Base-by-base conservation (phyloP, 805 yeast species). In the Brettanomyces naardenensis region DNA sequence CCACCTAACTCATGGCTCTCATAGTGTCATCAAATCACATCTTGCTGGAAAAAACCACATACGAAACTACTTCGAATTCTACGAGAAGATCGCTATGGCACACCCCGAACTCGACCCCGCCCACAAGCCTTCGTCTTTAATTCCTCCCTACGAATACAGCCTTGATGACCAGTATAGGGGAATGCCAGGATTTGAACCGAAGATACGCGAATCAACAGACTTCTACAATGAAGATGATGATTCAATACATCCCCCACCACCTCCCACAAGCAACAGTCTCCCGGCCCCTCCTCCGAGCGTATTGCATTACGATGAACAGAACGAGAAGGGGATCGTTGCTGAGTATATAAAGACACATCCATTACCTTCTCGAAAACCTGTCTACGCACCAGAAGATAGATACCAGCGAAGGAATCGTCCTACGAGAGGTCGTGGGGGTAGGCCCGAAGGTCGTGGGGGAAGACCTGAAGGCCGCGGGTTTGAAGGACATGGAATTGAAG, bases 1-100 rank as follows among this genome's bases (percentile, higher is more conserved):
- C 15, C 80, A 81, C 49, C 63, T 88, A 41, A 87, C 95, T 1
- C 95, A 87, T 55, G 95, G 86, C 58, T 81, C 92, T n/a, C 65
- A 76, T 49, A 81, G 92, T 61, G 95, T 87, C 38, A 62, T 95
- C 18, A 80, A 81, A 51, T 78, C 87, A 30, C 96, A 87, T 58
- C 57, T 83, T 30, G 64, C 71, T 28, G 96, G 96, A 7, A 75
- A 73, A 48, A 80, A 83, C 56, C 96, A 87, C 58, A 65, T 83
- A 31, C 69, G 73, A 43, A 67, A 72, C 38, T 83, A 81, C 36
- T 77, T 87, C 42, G 82, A 80, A 40, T 86, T 84, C 62, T 87
- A 83, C 53, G 84, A 82, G 48, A 61, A 66, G 27, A 44, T 48
- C 4, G 39, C 49, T 50, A 44, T 53, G 6, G 26, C 35, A n/a